These are phyloP conservation scores for Coemansia sp. DNA, from an alignment of 192 early-diverging fungal genomes.

Conservation along the genomic window DNA sequence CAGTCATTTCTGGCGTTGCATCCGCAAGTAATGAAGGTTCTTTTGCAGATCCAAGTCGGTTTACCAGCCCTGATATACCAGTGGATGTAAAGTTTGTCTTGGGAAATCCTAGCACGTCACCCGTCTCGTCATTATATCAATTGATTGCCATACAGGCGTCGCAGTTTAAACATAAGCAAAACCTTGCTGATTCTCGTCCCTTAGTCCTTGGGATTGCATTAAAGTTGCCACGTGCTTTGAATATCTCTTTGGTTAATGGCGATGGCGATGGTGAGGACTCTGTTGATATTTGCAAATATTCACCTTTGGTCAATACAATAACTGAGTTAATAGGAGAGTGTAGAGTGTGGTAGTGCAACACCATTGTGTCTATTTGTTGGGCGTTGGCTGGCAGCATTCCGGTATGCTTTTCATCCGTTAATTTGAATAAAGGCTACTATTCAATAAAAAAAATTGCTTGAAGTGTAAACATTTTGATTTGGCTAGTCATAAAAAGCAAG, in stretches of 20 bases:
- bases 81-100: slow-evolving; percentile 39
- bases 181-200: slow-evolving; percentile 19
- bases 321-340: slow-evolving; percentile 13
- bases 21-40: neutral
- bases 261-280: slow-evolving; percentile 3
- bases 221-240: slow-evolving; percentile 22
- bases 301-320: slow-evolving; percentile 8
- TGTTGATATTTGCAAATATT: slow-evolving; percentile 6
- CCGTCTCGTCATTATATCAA: slow-evolving; percentile 34
- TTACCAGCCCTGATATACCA: slow-evolving; percentile 14
- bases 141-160: slow-evolving; percentile 24
- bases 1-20: slow-evolving; percentile 6
- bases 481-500: no score
- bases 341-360: slow-evolving; percentile 26
- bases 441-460: no score
- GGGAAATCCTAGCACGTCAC: slow-evolving; percentile 11
- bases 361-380: no score
- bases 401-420: no score
- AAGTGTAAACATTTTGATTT: no score
- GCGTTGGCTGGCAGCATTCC: no score
- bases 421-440: no score
- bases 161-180: slow-evolving; percentile 22
- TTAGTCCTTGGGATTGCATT: slow-evolving; percentile 31
- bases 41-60: neutral
- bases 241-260: neutral